Percentiles rank a stretch among this genome's conserved stretches.
These are phyloP conservation scores for Fusarium temperatum DNA, from an alignment of 2,329 filamentous ascomycete genomes.

Conservation along the genomic window DNA sequence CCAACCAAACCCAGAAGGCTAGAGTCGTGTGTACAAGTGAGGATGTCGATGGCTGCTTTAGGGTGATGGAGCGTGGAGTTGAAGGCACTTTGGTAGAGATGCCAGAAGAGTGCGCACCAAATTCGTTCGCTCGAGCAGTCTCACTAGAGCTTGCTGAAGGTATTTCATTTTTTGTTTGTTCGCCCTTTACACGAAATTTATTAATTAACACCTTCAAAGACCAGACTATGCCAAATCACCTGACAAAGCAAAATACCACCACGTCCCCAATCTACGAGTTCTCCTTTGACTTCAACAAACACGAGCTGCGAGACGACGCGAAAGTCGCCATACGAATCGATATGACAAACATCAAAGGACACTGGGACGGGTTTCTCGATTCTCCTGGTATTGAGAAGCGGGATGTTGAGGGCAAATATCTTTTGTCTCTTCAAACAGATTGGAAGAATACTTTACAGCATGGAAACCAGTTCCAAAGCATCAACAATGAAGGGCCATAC, in stretches of 20 bases:
- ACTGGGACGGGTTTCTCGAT: background rate
- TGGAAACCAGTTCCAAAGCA: too few species aligned
- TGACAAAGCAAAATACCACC: rapidly evolving
- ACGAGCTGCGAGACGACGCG: background rate
- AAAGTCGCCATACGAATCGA: background rate
- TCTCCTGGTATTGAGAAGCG: background rate
- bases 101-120: conserved; percentile 6
- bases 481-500: too few species aligned
- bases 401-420: background rate
- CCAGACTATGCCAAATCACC: background rate
- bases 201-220: background rate
- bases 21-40: conserved; percentile 3
- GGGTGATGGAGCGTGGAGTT: conserved; percentile 1
- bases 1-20: conserved; percentile 17
- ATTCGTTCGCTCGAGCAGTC: conserved; percentile 6
- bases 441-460: background rate
- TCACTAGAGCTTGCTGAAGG: background rate
- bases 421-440: too few species aligned
- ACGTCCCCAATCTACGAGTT: background rate
- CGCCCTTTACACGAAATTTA: too few species aligned
- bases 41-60: conserved; percentile 1
- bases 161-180: background rate
- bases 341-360: background rate
- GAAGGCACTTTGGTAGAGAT: conserved; percentile 15
- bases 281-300: background rate